phyloP scores from a whole-genome alignment of 257 asterid species.

The Plantago elongata region DNA sequence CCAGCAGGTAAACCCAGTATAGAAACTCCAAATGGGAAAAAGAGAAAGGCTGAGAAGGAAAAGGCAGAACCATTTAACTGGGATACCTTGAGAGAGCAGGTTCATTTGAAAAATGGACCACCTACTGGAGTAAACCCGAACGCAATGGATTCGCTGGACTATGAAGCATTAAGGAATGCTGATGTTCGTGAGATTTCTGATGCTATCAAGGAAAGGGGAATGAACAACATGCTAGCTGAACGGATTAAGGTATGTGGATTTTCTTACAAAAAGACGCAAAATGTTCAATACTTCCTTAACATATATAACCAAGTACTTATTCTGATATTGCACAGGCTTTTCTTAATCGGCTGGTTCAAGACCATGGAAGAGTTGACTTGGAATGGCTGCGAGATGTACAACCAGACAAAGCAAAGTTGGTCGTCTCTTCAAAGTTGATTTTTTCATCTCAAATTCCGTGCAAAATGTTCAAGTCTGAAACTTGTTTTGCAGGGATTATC shows the following conservation, averaged over 20 bases:
- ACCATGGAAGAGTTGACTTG: slow-evolving; percentile 77
- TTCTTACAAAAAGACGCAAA: slow-evolving; percentile 6
- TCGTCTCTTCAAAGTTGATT: slow-evolving; percentile 14
- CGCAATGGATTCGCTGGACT: slow-evolving; percentile 75
- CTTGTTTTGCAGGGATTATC: slow-evolving; percentile 68
- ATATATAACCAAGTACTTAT: slow-evolving; percentile 8
- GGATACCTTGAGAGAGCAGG: slow-evolving; percentile 79
- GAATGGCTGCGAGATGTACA: slow-evolving; percentile 93
- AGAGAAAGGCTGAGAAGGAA: slow-evolving; percentile 49
- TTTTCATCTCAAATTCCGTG: neutral
- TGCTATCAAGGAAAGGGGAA: slow-evolving; percentile 61
- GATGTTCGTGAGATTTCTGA: slow-evolving; percentile 48
- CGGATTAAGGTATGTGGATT: slow-evolving; percentile 65
- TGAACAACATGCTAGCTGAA: slow-evolving; percentile 61
- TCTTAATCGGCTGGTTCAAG: slow-evolving; percentile 67
- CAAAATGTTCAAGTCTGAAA: slow-evolving; percentile 12
- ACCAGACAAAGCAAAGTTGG: slow-evolving; percentile 81
- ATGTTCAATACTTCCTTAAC: slow-evolving; percentile 5
- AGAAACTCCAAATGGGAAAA: slow-evolving; percentile 40
- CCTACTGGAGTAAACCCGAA: slow-evolving; percentile 46
- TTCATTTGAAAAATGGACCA: slow-evolving; percentile 34
- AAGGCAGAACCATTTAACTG: slow-evolving; percentile 50
- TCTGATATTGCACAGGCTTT: slow-evolving; percentile 63
- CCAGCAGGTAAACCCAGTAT: slow-evolving; percentile 23
- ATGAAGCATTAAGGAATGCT: slow-evolving; percentile 54